Conservation (phyloP, 208 protist genomes). For the Lotmaria passim region DNA sequence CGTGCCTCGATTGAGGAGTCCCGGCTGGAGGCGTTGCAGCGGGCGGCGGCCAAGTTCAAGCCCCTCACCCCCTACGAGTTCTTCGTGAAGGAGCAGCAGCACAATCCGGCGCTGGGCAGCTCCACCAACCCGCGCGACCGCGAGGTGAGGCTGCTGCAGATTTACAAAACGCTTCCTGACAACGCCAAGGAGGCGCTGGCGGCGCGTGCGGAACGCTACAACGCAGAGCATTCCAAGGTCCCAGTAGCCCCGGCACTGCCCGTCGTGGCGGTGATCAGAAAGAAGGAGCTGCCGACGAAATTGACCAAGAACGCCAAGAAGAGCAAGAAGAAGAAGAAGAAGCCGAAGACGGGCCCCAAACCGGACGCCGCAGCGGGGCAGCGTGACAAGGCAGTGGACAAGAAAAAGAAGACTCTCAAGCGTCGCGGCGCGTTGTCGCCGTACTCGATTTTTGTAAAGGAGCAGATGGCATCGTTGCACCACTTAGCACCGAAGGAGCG, state of each 20-base stretch:
- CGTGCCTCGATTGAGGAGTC: conserved; percentile 36
- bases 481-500: conserved; percentile 53
- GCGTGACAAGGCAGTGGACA: neutral
- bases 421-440: conserved; percentile 29
- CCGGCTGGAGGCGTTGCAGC: conserved; percentile 24
- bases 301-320: conserved; percentile 16
- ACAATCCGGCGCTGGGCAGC: conserved; percentile 59
- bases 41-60: conserved; percentile 21
- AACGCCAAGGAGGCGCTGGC: conserved; percentile 57
- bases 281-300: conserved; percentile 5
- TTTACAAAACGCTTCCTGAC: conserved; percentile 73
- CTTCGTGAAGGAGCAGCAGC: conserved; percentile 62
- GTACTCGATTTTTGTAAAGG: conserved; percentile 71
- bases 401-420: too few relatives aligned
- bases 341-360: neutral
- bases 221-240: conserved; percentile 16
- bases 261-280: conserved; percentile 20
- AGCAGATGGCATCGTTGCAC: conserved; percentile 63
- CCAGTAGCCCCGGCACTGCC: conserved; percentile 6
- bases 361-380: neutral
- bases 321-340: conserved; percentile 29
- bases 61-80: conserved; percentile 57
- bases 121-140: conserved; percentile 49
- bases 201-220: conserved; percentile 29
- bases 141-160: conserved; percentile 59